Evolutionary conservation across 2,329 filamentous ascomycete genomes (phyloP).

Genomic region (Aspergillus fumigatiaffinis): DNA sequence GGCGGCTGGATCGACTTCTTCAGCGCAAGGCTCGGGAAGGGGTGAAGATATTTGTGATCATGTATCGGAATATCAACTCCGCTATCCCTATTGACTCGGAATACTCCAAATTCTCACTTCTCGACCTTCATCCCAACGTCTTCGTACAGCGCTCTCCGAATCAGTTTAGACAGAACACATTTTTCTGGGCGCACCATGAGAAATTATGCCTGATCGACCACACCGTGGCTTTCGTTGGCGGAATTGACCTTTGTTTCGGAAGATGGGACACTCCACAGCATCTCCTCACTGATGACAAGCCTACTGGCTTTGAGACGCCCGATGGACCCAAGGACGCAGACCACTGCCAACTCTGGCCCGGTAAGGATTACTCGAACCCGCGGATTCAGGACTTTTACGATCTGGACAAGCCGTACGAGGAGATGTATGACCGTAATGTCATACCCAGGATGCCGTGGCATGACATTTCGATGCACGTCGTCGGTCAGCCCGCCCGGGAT

Average conservation of each 20-base stretch:
- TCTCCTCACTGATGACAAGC: slow-evolving; percentile 83
- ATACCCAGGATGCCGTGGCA: slow-evolving; percentile 98
- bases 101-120: slow-evolving; percentile 92
- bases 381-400: slow-evolving; percentile 92
- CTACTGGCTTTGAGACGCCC: slow-evolving; percentile 83
- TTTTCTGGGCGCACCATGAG: slow-evolving; percentile 98
- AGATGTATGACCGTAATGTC: slow-evolving; percentile 93
- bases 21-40: slow-evolving; percentile 91
- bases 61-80: slow-evolving; percentile 96
- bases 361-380: slow-evolving; percentile 97
- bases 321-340: slow-evolving; percentile 78
- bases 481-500: slow-evolving; percentile 91
- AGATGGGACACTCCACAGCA: slow-evolving; percentile 97
- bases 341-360: slow-evolving; percentile 92
- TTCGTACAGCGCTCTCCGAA: slow-evolving; percentile 96
- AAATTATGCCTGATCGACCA: slow-evolving; percentile 98
- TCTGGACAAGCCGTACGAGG: slow-evolving; percentile 90
- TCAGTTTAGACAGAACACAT: slow-evolving; percentile 97
- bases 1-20: slow-evolving; percentile 89
- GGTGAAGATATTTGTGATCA: slow-evolving; percentile 95
- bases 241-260: slow-evolving; percentile 94
- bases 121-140: slow-evolving; percentile 93
- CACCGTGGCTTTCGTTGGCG: slow-evolving; percentile 90
- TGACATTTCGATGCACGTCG: slow-evolving; percentile 95
- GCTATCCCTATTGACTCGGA: slow-evolving; percentile 97